These are phyloP conservation scores for Pseudocohnilembus persalinus DNA, from an alignment of 169 alveolate genomes.

Conservation along the genomic window DNA sequence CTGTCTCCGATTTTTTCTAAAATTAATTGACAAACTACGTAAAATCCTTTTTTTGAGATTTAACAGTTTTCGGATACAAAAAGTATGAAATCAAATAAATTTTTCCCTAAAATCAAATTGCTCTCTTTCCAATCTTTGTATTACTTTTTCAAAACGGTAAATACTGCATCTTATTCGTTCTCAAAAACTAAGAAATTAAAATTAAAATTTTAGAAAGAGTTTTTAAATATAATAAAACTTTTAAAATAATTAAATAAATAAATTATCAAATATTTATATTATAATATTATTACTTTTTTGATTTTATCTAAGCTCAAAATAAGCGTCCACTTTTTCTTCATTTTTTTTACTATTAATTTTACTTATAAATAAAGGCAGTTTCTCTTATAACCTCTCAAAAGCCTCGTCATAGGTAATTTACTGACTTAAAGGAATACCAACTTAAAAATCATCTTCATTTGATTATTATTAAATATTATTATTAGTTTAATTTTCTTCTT, in stretches of 20 bases:
- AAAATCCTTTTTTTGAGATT: slow-evolving; percentile 23
- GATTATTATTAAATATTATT: background rate
- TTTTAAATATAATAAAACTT: too few species aligned
- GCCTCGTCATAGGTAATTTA: slow-evolving; percentile 3
- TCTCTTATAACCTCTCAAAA: background rate
- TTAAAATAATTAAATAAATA: too few species aligned
- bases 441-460: background rate
- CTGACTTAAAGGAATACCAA: background rate
- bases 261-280: too few species aligned
- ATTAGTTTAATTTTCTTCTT: slow-evolving; percentile 4
- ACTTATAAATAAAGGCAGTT: background rate
- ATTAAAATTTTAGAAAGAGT: too few species aligned
- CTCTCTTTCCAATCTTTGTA: slow-evolving; percentile 38
- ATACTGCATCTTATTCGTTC: slow-evolving; percentile 28
- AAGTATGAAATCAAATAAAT: slow-evolving; percentile 20
- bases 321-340: too few species aligned
- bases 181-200: too few species aligned
- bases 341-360: background rate
- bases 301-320: too few species aligned
- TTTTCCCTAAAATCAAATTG: slow-evolving; percentile 28
- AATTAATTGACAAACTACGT: slow-evolving; percentile 18
- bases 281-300: too few species aligned
- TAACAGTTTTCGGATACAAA: slow-evolving; percentile 21
- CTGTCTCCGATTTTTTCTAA: slow-evolving; percentile 34
- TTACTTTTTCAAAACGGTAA: slow-evolving; percentile 8